phyloP scores from a whole-genome alignment of 495 filamentous ascomycete genomes.

The Letharia columbiana region DNA sequence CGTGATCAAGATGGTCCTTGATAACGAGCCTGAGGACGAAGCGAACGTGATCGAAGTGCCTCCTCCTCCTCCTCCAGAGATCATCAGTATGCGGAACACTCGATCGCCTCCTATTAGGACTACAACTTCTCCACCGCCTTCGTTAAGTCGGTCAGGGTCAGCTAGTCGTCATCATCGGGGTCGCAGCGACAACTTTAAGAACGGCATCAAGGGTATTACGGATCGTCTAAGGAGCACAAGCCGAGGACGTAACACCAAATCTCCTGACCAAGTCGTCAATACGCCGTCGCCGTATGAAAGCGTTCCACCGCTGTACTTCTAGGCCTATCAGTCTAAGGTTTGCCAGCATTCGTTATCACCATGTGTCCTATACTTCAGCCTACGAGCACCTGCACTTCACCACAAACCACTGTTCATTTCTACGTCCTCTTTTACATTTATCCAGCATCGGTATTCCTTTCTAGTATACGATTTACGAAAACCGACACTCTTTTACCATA shows the following conservation, averaged over 20 bases:
- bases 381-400: background rate
- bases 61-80: conserved; percentile 20
- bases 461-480: background rate
- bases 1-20: conserved; percentile 67
- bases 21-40: conserved; percentile 46
- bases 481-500: background rate
- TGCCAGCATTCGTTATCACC: background rate
- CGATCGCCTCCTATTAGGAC: conserved; percentile 27
- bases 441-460: background rate
- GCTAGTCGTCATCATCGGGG: conserved; percentile 50
- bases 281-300: conserved; percentile 50
- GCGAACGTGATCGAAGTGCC: conserved; percentile 29
- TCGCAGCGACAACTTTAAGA: conserved; percentile 58
- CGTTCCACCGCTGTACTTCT: conserved; percentile 36
- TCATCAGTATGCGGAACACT: conserved; percentile 14
- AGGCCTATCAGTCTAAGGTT: background rate
- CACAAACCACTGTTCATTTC: background rate
- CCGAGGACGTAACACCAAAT: conserved; percentile 41
- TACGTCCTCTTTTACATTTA: background rate
- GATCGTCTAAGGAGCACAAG: conserved; percentile 62
- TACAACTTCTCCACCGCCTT: conserved; percentile 23
- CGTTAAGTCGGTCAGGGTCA: conserved; percentile 32
- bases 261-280: conserved; percentile 28
- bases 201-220: conserved; percentile 56
- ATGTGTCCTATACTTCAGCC: background rate